Conservation (phyloP, 257 asterid species). For the Datura wrightii region DNA sequence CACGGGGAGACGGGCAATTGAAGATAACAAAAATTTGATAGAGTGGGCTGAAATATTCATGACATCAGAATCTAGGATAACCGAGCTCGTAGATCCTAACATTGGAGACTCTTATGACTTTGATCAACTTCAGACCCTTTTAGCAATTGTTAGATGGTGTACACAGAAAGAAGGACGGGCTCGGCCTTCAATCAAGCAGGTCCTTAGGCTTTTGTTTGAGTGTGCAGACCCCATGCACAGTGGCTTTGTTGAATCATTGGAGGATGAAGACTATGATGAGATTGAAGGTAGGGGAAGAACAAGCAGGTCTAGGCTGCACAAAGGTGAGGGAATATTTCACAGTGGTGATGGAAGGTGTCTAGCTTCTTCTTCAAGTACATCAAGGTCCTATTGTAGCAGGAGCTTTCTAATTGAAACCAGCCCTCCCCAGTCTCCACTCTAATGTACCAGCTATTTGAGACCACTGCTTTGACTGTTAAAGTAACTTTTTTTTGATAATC, state of each 20-base stretch:
- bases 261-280: constrained; percentile 62
- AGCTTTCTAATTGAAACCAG: constrained; percentile 74
- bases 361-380: constrained; percentile 93
- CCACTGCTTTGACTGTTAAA: background rate
- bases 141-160: constrained; percentile 72
- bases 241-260: constrained; percentile 76
- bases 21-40: constrained; percentile 78
- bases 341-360: constrained; percentile 72
- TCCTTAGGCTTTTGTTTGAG: constrained; percentile 78
- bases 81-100: constrained; percentile 72
- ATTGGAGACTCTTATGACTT: constrained; percentile 71
- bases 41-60: constrained; percentile 74
- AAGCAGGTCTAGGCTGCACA: constrained; percentile 56
- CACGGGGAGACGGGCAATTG: constrained; percentile 78
- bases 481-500: background rate
- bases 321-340: constrained; percentile 44
- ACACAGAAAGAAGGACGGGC: constrained; percentile 77
- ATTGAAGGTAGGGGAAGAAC: constrained; percentile 58
- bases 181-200: constrained; percentile 94
- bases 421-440: constrained; percentile 72
- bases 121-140: constrained; percentile 71
- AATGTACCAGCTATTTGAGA: constrained; percentile 53
- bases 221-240: constrained; percentile 74
- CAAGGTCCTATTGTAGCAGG: constrained; percentile 81
- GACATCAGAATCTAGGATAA: constrained; percentile 57